Conservation (phyloP, 257 asterid genomes). For the Rubia yunnanensis region DNA sequence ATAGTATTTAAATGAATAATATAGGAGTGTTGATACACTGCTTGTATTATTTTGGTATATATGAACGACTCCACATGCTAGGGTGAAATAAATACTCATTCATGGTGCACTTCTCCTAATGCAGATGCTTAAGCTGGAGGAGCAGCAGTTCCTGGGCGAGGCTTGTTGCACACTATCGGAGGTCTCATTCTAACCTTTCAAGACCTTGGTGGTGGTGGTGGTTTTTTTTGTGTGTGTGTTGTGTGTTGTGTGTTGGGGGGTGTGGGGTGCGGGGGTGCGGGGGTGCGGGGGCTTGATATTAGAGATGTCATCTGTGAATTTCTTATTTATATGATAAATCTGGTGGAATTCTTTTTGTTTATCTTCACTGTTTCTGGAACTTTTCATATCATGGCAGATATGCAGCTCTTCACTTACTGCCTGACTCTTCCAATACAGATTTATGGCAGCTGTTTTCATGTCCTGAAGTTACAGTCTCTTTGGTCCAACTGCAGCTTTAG, state of each 20-base stretch:
- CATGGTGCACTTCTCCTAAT: slow-evolving; percentile 6
- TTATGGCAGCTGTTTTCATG: background rate
- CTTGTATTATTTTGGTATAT: background rate
- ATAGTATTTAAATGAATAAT: background rate
- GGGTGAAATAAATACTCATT: background rate
- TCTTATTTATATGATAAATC: background rate
- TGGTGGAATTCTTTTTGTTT: background rate
- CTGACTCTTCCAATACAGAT: background rate
- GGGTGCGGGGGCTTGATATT: background rate
- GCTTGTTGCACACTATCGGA: slow-evolving; percentile 76
- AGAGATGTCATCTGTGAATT: background rate
- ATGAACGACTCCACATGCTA: background rate
- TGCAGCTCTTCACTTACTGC: background rate
- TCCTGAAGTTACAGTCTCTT: background rate
- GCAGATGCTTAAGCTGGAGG: slow-evolving; percentile 67
- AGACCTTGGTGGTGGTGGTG: background rate
- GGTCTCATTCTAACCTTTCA: slow-evolving; percentile 36
- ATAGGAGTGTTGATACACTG: background rate
- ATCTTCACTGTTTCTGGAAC: background rate
- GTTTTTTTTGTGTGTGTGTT: background rate
- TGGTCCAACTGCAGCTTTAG: background rate
- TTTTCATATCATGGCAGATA: background rate
- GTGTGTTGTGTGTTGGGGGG: background rate
- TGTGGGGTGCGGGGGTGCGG: background rate
- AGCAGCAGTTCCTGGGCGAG: slow-evolving; percentile 97